Conservation (phyloP, 208 protist genomes). For the Leishmania turanica region DNA sequence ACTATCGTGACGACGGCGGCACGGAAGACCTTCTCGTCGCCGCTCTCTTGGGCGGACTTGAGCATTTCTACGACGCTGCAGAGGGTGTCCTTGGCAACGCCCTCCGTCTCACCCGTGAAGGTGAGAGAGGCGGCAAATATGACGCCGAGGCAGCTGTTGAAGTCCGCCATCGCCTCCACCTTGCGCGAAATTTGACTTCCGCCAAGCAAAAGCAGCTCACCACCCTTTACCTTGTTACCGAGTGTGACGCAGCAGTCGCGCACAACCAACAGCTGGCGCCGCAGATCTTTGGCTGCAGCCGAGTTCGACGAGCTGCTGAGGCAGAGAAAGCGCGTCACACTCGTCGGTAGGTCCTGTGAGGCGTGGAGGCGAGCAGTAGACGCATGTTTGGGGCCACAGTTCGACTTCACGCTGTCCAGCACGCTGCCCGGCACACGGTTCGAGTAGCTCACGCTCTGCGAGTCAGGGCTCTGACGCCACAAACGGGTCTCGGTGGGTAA, state of each 20-base stretch:
- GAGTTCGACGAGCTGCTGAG: constrained; percentile 19
- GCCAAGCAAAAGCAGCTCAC: constrained; percentile 32
- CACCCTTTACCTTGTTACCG: constrained; percentile 23
- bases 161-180: constrained; percentile 23
- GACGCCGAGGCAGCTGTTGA: constrained; percentile 36
- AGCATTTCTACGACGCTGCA: constrained; percentile 33
- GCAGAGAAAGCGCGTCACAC: constrained; percentile 26
- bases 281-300: constrained; percentile 17
- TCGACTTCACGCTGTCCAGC: constrained; percentile 6
- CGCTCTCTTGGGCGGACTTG: constrained; percentile 32
- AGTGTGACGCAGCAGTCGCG: constrained; percentile 32
- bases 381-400: background rate
- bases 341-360: constrained; percentile 26
- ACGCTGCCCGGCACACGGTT: constrained; percentile 9
- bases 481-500: background rate
- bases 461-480: background rate
- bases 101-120: constrained; percentile 30
- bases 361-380: constrained; percentile 9
- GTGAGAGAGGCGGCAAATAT: constrained; percentile 35
- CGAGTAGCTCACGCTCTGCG: background rate
- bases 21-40: constrained; percentile 37
- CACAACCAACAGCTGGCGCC: constrained; percentile 31
- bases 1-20: constrained; percentile 38
- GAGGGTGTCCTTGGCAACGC: constrained; percentile 28
- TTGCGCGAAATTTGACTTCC: constrained; percentile 18